Evolutionary conservation across 352 stramenopile genomes (phyloP), one percentile per base, ranked within the genome.

Genomic region (Pythium sp.): DNA sequence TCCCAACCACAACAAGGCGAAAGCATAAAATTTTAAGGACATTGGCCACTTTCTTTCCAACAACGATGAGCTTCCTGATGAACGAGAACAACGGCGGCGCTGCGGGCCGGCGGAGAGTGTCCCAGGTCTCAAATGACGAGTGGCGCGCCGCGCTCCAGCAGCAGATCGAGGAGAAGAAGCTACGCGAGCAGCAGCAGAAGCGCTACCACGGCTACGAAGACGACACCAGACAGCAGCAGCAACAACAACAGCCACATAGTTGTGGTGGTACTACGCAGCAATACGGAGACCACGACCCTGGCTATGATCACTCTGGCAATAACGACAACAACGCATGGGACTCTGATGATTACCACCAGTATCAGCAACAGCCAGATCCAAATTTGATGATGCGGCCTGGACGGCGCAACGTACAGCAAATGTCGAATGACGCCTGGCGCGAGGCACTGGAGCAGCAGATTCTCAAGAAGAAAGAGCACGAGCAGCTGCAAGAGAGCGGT

Each of bases 401-500:
- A 24, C 62, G 78, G 1, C 78, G 76, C 0, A 59, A 68, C 3
- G 80, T 83, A 41, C 72, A 80, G 38, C 71, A 77, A 22, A 67
- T 88, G 63, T 79, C 78, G 30, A 65, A 70, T 11, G 69, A 73
- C 18, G 61, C 83, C 55, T 86, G 80, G 80, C 69, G 66, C 11
- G 74, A 80, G 34, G 80, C 77, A 12, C 69, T 88, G 34, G 78
- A 84, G 47, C 67, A 77, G 46, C 80, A 88, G 56, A 86, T 88
- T 9, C 70, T 71, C n/a, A 72, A 82, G 30, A 85, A 85, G 51
- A 62, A 79, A 49, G 57, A 76, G 58, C 66, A 57, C 6, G 65
- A 67, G 64, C 41, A 49, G 41, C 41, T n/a, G 4, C 38, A 18
- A 7, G 38, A 46, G 18, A 8, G 15, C 41, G 6, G 6, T 49